phyloP scores from a whole-genome alignment of 106 monocot genomes.

The Triglochin maritima region DNA sequence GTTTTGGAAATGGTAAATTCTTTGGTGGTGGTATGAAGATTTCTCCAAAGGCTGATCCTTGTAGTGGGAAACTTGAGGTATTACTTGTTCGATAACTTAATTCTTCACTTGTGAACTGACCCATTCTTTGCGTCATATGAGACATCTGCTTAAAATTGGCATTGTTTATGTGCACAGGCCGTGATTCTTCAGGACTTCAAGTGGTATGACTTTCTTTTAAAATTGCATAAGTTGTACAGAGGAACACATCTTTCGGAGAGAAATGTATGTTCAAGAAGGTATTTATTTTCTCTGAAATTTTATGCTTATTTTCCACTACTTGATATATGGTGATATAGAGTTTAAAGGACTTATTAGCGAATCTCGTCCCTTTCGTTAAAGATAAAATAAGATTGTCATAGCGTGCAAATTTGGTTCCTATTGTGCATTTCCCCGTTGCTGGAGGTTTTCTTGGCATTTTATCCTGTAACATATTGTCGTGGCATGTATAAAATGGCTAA shows the following conservation, averaged over 20 bases:
- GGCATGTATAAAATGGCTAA: too few species aligned
- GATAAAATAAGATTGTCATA: too few species aligned
- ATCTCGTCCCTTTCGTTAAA: not conserved
- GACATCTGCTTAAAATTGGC: not conserved
- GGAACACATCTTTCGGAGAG: constrained; percentile 79
- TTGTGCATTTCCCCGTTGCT: too few species aligned
- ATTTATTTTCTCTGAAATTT: constrained; percentile 5
- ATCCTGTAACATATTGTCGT: too few species aligned
- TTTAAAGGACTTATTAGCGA: not conserved
- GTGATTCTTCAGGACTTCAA: constrained; percentile 89
- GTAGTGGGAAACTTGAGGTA: constrained; percentile 79
- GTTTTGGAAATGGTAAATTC: constrained; percentile 95
- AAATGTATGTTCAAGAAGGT: constrained; percentile 63
- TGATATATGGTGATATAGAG: not conserved
- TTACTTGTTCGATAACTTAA: not conserved
- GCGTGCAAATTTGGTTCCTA: too few species aligned
- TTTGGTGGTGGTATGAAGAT: constrained; percentile 99
- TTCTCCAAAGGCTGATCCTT: constrained; percentile 61
- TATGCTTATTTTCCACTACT: not conserved
- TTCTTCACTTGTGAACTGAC: not conserved
- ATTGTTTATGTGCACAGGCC: constrained; percentile 31
- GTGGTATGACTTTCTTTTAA: constrained; percentile 87
- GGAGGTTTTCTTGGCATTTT: too few species aligned
- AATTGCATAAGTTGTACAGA: constrained; percentile 66
- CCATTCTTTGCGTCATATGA: not conserved